Evolutionary conservation across 1,139 yeast genomes (phyloP).

Genomic region (Suhomyces bribrorum): DNA sequence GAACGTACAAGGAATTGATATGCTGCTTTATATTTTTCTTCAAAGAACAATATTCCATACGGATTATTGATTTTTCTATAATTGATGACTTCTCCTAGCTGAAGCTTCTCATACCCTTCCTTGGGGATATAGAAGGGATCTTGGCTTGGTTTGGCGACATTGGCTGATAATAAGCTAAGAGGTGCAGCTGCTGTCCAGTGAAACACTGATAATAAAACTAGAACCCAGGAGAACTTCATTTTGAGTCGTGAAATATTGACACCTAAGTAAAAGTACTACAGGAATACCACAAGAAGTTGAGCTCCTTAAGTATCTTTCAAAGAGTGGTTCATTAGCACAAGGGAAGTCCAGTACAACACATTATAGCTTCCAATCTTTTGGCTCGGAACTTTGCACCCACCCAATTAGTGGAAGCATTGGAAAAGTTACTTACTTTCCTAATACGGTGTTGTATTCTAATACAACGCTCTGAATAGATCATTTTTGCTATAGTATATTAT

Average conservation of each 20-base stretch:
- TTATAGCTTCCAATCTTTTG: too few relatives aligned
- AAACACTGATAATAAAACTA: neutral
- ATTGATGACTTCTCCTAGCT: slow-evolving; percentile 29
- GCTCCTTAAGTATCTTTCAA: too few relatives aligned
- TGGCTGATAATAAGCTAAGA: neutral
- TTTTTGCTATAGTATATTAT: too few relatives aligned
- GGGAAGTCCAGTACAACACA: too few relatives aligned
- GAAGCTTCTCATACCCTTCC: slow-evolving; percentile 23
- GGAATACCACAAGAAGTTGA: too few relatives aligned
- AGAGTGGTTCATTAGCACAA: too few relatives aligned
- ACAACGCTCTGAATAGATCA: too few relatives aligned
- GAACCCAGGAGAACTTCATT: neutral
- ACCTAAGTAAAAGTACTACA: too few relatives aligned
- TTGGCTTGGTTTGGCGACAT: slow-evolving; percentile 8
- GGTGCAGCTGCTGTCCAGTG: slow-evolving; percentile 6
- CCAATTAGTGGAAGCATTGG: too few relatives aligned
- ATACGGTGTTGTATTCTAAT: too few relatives aligned
- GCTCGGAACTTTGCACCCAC: too few relatives aligned
- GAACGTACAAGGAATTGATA: slow-evolving; percentile 39
- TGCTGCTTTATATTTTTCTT: slow-evolving; percentile 22
- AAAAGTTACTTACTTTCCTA: too few relatives aligned
- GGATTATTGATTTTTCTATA: slow-evolving; percentile 17
- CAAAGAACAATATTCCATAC: slow-evolving; percentile 2
- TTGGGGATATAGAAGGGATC: slow-evolving; percentile 35
- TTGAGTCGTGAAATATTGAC: neutral